Conservation (phyloP, 352 stramenopile genomes). For the Globisporangium takayamanum region DNA sequence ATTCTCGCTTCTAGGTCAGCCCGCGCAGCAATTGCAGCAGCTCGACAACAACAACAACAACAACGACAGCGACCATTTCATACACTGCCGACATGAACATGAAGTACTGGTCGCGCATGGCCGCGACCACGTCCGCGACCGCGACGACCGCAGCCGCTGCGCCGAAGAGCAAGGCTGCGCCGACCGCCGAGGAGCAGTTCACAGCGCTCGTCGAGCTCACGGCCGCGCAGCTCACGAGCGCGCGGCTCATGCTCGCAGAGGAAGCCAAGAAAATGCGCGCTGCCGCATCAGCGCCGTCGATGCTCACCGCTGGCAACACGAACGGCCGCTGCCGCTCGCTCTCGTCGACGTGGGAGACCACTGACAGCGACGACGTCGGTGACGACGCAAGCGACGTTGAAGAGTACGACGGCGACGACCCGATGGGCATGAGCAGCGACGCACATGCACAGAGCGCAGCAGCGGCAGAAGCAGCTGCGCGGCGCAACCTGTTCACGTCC, state of each 20-base stretch:
- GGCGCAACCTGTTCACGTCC: slow-evolving; percentile 5
- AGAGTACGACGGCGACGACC: slow-evolving; percentile 23
- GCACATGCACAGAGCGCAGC: neutral
- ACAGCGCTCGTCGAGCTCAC: slow-evolving; percentile 11
- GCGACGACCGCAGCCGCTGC: neutral
- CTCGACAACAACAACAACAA: neutral
- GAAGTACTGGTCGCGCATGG: slow-evolving; percentile 9
- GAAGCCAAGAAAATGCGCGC: slow-evolving; percentile 16
- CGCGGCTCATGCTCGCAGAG: slow-evolving; percentile 11
- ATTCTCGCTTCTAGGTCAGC: no score
- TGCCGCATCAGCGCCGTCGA: slow-evolving; percentile 6
- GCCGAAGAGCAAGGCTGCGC: neutral
- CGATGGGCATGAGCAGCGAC: neutral
- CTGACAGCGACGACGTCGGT: slow-evolving; percentile 35
- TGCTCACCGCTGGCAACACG: slow-evolving; percentile 7
- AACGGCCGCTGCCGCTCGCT: slow-evolving; percentile 36
- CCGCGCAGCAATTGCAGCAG: no score
- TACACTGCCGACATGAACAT: slow-evolving; percentile 8
- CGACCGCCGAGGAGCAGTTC: slow-evolving; percentile 11
- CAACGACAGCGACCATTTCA: slow-evolving; percentile 3
- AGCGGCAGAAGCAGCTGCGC: neutral
- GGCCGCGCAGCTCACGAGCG: slow-evolving; percentile 6
- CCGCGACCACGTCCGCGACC: slow-evolving; percentile 2
- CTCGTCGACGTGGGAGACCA: slow-evolving; percentile 60
- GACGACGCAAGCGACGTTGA: slow-evolving; percentile 18